Evolutionary conservation across 257 asterid genomes (phyloP).

Genomic region (Solanum etuberosum): DNA sequence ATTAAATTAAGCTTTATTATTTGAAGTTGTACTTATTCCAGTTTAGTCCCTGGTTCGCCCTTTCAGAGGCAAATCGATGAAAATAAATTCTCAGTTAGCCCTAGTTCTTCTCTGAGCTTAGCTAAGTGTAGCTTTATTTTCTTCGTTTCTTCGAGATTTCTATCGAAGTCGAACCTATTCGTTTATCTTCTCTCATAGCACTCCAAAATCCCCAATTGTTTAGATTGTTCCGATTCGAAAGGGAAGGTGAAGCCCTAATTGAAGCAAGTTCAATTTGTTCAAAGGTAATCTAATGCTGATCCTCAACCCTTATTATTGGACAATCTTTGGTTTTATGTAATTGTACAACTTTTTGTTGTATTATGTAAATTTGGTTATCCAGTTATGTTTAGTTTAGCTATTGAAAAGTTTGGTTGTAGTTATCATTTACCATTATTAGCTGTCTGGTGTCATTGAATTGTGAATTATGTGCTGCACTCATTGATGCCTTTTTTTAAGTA

Average conservation of each 20-base stretch:
- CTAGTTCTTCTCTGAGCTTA: not conserved
- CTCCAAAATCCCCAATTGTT: not conserved
- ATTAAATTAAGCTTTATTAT: not conserved
- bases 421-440: not conserved
- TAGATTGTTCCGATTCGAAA: not conserved
- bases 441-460: not conserved
- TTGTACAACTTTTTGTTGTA: not conserved
- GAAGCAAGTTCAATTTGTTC: not conserved
- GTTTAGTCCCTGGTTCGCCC: not conserved
- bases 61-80: not conserved
- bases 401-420: not conserved
- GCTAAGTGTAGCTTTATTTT: not conserved
- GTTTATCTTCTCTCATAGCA: not conserved
- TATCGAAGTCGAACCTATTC: not conserved
- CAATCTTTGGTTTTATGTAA: not conserved
- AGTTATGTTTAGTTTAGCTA: not conserved
- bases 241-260: not conserved
- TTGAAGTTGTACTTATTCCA: not conserved
- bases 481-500: not conserved
- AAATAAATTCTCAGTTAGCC: not conserved
- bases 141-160: not conserved
- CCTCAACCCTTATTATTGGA: not conserved
- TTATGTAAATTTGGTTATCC: not conserved
- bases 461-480: not conserved
- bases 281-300: not conserved